Conservation (phyloP, 2,329 filamentous ascomycete genomes). For the Elsinoe perseae region DNA sequence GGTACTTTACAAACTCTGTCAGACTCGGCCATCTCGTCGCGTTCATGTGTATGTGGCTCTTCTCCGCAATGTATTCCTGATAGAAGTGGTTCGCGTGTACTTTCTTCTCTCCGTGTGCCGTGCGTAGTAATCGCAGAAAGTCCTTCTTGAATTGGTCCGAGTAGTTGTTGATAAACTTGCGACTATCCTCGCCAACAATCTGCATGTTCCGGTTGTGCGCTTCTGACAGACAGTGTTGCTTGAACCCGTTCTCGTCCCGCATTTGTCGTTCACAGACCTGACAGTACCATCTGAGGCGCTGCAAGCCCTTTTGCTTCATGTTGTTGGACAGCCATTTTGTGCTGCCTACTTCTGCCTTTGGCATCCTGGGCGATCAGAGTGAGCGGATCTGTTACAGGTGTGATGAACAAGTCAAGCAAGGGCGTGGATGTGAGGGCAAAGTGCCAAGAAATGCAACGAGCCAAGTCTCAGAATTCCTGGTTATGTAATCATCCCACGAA, state of each 20-base stretch:
- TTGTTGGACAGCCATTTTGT: slow-evolving; percentile 88
- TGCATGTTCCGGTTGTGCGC: slow-evolving; percentile 86
- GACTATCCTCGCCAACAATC: slow-evolving; percentile 76
- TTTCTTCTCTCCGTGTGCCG: slow-evolving; percentile 82
- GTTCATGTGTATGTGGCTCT: slow-evolving; percentile 90
- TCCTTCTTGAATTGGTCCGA: slow-evolving; percentile 73
- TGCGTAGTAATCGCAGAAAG: slow-evolving; percentile 68
- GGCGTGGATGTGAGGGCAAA: not conserved
- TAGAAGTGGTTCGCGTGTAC: slow-evolving; percentile 91
- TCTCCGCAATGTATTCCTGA: slow-evolving; percentile 82
- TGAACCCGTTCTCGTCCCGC: slow-evolving; percentile 84
- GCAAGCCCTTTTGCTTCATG: slow-evolving; percentile 71
- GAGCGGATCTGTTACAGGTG: not conserved
- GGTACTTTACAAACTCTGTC: slow-evolving; percentile 80
- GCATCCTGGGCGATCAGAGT: not conserved
- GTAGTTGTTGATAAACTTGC: slow-evolving; percentile 75
- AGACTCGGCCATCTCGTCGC: slow-evolving; percentile 80
- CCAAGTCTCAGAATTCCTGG: not conserved
- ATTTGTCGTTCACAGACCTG: slow-evolving; percentile 67
- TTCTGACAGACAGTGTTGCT: slow-evolving; percentile 71
- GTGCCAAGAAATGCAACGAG: not conserved
- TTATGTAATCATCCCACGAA: slow-evolving; percentile 11
- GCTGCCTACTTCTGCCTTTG: slow-evolving; percentile 82
- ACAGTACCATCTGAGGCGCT: slow-evolving; percentile 87
- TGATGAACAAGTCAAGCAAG: not conserved